Conservation (phyloP, 805 yeast genomes). For the Zygosaccharomyces siamensis region DNA sequence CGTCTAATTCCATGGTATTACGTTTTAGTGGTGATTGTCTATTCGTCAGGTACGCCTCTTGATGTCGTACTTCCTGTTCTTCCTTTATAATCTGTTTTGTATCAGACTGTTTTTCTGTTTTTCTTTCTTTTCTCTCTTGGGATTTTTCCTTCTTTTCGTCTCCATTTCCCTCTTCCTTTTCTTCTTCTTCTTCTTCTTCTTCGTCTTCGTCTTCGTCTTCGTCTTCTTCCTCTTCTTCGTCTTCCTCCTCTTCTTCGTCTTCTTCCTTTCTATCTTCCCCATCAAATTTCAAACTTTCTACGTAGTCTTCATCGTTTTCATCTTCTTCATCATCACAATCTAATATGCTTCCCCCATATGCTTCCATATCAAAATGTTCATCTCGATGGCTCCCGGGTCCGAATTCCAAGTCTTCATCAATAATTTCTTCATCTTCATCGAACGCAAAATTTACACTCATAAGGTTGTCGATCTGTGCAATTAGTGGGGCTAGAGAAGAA, state of each 20-base stretch:
- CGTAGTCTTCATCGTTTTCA: constrained; percentile 16
- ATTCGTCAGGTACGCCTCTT: not conserved
- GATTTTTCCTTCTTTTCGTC: constrained; percentile 8
- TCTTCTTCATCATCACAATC: constrained; percentile 15
- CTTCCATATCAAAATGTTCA: constrained; percentile 19
- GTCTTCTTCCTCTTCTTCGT: constrained; percentile 8
- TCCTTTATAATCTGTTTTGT: constrained; percentile 2
- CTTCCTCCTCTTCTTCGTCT: constrained; percentile 7
- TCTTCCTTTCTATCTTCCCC: constrained; percentile 6
- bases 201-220: constrained; percentile 7
- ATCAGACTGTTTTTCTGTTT: constrained; percentile 4
- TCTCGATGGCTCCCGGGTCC: constrained; percentile 8
- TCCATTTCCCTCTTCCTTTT: not conserved
- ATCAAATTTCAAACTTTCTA: constrained; percentile 8
- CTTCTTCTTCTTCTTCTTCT: constrained; percentile 2
- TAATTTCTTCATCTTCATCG: constrained; percentile 33
- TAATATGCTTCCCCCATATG: constrained; percentile 17
- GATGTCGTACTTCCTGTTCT: constrained; percentile 6
- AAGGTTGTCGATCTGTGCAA: constrained; percentile 30
- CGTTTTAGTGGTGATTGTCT: constrained; percentile 22
- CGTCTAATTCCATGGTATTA: constrained; percentile 30
- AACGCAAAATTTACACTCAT: constrained; percentile 32
- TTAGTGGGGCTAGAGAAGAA: constrained; percentile 20
- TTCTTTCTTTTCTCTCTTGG: not conserved
- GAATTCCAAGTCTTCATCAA: constrained; percentile 15